phyloP scores from a whole-genome alignment of 2,329 filamentous ascomycete genomes.

The Neurospora sp. region DNA sequence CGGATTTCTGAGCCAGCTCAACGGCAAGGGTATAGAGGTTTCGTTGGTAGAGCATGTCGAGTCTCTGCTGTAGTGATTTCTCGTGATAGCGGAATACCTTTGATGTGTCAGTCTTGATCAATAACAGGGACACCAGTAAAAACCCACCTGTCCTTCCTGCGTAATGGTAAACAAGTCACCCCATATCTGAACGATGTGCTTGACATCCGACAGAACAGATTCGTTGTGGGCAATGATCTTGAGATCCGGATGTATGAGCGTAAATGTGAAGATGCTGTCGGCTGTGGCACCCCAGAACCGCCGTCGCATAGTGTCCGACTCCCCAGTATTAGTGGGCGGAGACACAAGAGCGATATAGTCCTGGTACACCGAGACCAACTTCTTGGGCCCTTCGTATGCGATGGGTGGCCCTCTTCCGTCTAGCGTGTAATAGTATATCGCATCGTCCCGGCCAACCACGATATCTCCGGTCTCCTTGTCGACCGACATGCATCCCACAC shows the following conservation, averaged over 20 bases:
- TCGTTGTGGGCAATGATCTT: slow-evolving; percentile 87
- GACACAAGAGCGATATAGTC: slow-evolving; percentile 85
- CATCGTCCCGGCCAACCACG: slow-evolving; percentile 88
- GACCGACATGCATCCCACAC: slow-evolving; percentile 87
- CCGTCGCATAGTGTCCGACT: slow-evolving; percentile 52
- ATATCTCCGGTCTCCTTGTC: slow-evolving; percentile 74
- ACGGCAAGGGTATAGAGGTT: slow-evolving; percentile 90
- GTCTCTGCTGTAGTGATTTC: slow-evolving; percentile 77
- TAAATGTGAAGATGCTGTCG: slow-evolving; percentile 80
- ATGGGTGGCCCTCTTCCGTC: slow-evolving; percentile 80
- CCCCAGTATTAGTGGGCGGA: slow-evolving; percentile 51
- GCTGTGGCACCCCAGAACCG: slow-evolving; percentile 63
- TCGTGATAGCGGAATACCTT: slow-evolving; percentile 80
- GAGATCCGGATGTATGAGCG: slow-evolving; percentile 82
- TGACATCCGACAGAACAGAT: slow-evolving; percentile 69
- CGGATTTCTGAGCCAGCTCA: slow-evolving; percentile 81
- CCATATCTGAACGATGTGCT: slow-evolving; percentile 77
- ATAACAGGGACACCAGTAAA: slow-evolving; percentile 5
- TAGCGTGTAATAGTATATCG: slow-evolving; percentile 83
- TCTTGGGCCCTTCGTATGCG: slow-evolving; percentile 87
- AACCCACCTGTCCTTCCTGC: slow-evolving; percentile 72
- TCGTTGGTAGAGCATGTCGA: slow-evolving; percentile 88
- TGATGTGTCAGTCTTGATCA: slow-evolving; percentile 13
- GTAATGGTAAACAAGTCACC: slow-evolving; percentile 84
- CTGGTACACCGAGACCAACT: slow-evolving; percentile 64